Conservation (phyloP, 495 filamentous ascomycete species). For the Hypoxylon subgilvum region DNA sequence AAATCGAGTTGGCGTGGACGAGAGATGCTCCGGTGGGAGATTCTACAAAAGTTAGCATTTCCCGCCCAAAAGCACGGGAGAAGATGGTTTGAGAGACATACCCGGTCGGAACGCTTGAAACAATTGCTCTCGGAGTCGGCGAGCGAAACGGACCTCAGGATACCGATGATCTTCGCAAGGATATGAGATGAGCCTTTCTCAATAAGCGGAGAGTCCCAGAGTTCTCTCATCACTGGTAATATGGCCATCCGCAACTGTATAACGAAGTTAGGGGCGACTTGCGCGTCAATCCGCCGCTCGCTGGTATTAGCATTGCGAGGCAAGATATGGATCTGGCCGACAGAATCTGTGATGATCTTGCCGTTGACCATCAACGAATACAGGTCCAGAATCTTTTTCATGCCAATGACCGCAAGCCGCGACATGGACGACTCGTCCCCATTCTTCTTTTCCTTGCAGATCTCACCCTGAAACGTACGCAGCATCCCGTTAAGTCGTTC, state of each 20-base stretch:
- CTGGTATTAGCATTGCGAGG: constrained; percentile 50
- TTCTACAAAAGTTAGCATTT: constrained; percentile 36
- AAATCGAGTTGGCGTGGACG: constrained; percentile 45
- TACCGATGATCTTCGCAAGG: constrained; percentile 80
- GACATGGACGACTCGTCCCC: constrained; percentile 44
- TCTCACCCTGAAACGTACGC: constrained; percentile 71
- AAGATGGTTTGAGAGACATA: constrained; percentile 5
- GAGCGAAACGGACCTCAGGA: constrained; percentile 78
- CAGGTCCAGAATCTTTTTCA: constrained; percentile 83
- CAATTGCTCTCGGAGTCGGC: constrained; percentile 76
- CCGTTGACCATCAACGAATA: constrained; percentile 76
- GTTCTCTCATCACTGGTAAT: constrained; percentile 73
- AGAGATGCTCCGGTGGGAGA: constrained; percentile 43
- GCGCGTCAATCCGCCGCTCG: constrained; percentile 68
- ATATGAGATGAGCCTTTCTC: constrained; percentile 77
- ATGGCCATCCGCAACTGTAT: constrained; percentile 86
- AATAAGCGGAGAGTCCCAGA: constrained; percentile 83
- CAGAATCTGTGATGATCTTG: constrained; percentile 78
- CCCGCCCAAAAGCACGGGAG: background rate
- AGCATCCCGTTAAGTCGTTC: constrained; percentile 75
- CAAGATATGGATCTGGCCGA: constrained; percentile 66
- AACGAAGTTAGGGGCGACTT: constrained; percentile 76
- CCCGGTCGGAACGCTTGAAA: constrained; percentile 63
- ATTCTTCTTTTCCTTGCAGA: constrained; percentile 49
- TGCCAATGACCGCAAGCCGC: constrained; percentile 58